These are phyloP conservation scores for Solanum tacnaense DNA, from an alignment of 257 asterid genomes.

Conservation along the genomic window DNA sequence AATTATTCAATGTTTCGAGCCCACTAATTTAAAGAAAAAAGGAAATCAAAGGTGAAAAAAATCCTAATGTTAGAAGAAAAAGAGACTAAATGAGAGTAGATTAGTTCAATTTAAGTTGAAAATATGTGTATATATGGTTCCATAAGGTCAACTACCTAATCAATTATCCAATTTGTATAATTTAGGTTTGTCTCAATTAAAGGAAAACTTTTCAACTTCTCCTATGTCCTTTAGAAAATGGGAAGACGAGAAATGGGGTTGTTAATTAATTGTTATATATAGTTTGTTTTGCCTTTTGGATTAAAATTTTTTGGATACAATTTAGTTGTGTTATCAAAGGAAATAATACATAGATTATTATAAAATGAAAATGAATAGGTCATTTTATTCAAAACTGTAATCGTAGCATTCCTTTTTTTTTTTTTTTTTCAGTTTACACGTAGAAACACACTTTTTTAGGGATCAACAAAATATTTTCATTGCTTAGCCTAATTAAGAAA, in stretches of 20 bases:
- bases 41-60: neutral
- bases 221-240: neutral
- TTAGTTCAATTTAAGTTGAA: neutral
- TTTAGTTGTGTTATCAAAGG: neutral
- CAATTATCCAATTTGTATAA: neutral
- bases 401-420: neutral
- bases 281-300: neutral
- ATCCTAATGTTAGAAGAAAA: neutral
- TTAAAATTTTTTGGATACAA: neutral
- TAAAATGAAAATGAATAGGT: neutral
- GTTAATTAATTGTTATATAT: neutral
- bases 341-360: neutral
- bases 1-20: neutral
- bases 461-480: neutral
- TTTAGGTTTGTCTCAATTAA: neutral
- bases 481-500: neutral
- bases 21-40: neutral
- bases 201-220: neutral
- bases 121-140: neutral
- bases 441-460: neutral
- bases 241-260: neutral
- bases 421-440: neutral
- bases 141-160: constrained; percentile 4
- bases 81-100: neutral
- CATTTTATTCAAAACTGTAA: neutral